Evolutionary conservation across 805 yeast species (phyloP), one percentile per base, ranked within the genome.

Genomic region (Cyberlindnera xylosilytica): DNA sequence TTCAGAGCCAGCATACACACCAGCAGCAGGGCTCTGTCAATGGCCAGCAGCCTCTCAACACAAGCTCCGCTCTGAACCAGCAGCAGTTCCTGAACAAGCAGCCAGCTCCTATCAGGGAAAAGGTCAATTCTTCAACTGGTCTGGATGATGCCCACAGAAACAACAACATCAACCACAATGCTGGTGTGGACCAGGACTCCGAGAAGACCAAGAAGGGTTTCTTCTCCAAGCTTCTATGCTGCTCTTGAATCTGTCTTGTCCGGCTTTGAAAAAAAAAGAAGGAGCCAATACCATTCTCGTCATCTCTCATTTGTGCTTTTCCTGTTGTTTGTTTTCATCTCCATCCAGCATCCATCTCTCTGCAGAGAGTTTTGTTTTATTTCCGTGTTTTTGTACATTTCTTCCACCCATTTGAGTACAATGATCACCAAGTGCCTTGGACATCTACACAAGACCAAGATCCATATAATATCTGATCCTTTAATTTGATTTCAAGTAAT

Each of bases 81-180:
- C 62, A 58, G 31, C 61, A 56, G 41, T 57, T 45, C 45, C 58
- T 51, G 44, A 58, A 53, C 50, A 58, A 54, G 38, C 61, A 53
- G 39, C 61, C 62, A 13, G 47, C 60, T 10, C 62, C 62, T 36
- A 48, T 58, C 19, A 57, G 62, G 45, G 61, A 57, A 34, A 56
- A 58, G 36, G 50, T 57, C 10, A 35, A 46, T 29, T 50, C 59
- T 3, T 41, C 51, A 9, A 51, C 46, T 27, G 54, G 58, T 3
- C 42, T 46, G 31, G 44, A 46, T 12, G 54, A 53, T 34, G 38
- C 36, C 22, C 40, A 44, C 42, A 50, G 56, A 50, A 42, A 46
- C 15, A 43, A 51, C 34, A 41, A 41, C 28, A 41, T 47, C 28
- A 45, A 50, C 34, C 44, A 50, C 37, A 46, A 44, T 22, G 32